phyloP scores from a whole-genome alignment of 192 early-diverging fungal species.

The Funneliformis geosporum region DNA sequence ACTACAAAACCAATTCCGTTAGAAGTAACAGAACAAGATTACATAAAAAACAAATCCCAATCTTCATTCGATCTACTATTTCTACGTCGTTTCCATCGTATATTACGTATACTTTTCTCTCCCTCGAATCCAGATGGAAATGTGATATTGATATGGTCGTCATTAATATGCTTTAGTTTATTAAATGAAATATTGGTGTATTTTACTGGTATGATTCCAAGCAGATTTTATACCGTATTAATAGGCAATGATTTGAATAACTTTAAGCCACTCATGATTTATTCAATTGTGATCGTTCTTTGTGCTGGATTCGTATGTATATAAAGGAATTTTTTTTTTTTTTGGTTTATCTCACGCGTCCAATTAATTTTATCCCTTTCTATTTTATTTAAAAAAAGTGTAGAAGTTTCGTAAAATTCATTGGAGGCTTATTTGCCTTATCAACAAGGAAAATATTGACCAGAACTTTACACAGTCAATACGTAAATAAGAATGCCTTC shows the following conservation, averaged over 20 bases:
- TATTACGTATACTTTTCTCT: conserved; percentile 17
- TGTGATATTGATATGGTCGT: conserved; percentile 45
- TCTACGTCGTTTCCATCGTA: conserved; percentile 7
- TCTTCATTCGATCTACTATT: conserved; percentile 27
- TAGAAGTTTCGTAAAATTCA: conserved; percentile 61
- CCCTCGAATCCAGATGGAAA: conserved; percentile 32
- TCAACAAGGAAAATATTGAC: conserved; percentile 63
- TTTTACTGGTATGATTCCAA: conserved; percentile 69
- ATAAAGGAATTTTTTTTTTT: not conserved
- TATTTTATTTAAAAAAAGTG: conserved; percentile 46
- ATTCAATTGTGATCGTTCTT: conserved; percentile 58
- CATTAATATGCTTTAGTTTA: conserved; percentile 45
- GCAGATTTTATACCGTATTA: conserved; percentile 75
- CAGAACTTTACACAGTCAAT: conserved; percentile 60
- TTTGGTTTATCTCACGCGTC: conserved; percentile 26
- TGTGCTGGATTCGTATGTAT: conserved; percentile 57
- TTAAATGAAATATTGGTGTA: conserved; percentile 61
- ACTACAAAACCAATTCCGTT: not conserved
- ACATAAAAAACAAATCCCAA: conserved; percentile 3
- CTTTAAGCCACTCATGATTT: conserved; percentile 60
- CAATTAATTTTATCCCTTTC: not conserved
- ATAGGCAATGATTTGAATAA: conserved; percentile 60
- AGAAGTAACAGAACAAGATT: not conserved
- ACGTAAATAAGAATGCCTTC: conserved; percentile 57
- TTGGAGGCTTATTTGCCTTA: conserved; percentile 65